Evolutionary conservation across 2,329 filamentous ascomycete genomes (phyloP).

Genomic region (Fusarium nematophilum): DNA sequence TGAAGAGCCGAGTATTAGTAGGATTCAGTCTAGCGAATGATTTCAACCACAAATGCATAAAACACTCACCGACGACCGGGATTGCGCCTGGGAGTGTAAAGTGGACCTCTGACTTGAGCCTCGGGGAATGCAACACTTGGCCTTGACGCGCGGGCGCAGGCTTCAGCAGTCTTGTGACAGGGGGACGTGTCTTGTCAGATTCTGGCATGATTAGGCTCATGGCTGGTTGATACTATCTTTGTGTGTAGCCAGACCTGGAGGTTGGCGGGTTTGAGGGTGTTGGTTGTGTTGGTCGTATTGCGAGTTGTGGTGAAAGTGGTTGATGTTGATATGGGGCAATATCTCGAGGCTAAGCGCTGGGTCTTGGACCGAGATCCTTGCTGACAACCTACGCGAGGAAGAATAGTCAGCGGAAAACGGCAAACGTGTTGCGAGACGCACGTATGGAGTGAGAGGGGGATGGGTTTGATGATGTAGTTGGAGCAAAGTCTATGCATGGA

Average conservation of each 20-base stretch:
- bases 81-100: constrained; percentile 45
- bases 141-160: constrained; percentile 36
- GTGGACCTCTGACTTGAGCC: constrained; percentile 43
- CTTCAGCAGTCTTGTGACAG: constrained; percentile 41
- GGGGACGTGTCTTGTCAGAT: constrained; percentile 16
- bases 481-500: too few species aligned
- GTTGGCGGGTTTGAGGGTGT: not conserved
- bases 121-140: constrained; percentile 41
- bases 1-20: constrained; percentile 22
- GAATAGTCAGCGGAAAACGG: too few species aligned
- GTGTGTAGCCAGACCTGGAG: not conserved
- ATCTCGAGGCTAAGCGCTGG: too few species aligned
- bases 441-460: too few species aligned
- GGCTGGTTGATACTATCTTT: not conserved
- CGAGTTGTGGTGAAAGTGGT: too few species aligned
- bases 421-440: too few species aligned
- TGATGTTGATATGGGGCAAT: too few species aligned
- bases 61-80: constrained; percentile 41
- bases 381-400: too few species aligned
- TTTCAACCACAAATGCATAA: not conserved
- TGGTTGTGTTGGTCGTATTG: too few species aligned
- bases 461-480: too few species aligned
- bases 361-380: too few species aligned
- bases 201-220: constrained; percentile 40
- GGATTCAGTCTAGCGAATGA: not conserved